Base-by-base conservation (phyloP, 257 asterid genomes). In the Ajuga chamaepitys region DNA sequence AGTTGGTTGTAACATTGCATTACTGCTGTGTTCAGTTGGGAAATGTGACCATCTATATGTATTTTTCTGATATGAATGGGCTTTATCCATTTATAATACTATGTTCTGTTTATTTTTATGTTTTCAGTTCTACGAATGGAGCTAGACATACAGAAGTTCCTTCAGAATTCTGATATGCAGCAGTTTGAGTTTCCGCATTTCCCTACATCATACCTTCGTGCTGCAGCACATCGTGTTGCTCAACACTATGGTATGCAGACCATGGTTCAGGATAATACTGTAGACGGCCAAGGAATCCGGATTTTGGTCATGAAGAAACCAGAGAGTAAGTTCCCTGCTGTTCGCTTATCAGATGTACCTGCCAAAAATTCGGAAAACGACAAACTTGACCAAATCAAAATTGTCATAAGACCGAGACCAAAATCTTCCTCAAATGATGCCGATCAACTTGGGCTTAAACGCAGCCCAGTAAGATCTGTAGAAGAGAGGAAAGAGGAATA, bases 401-500 rank as follows among this genome's bases (percentile, higher is more conserved):
- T 94, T 64, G 97, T 85, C 56, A 59, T 86, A 70, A 81, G 85
- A 70, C 83, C 94, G 12, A 87, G 96, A 72, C 93, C 85, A 62
- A 94, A 74, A 59, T 76, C 75, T 70, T 80, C 87, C 25, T 72
- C 78, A 21, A 71, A 70, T 61, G 87, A 70, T 4, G 22, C 66
- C 60, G 66, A 74, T 70, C 95, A 75, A 37, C 59, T 69, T 64
- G 95, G 93, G 64, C 76, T 59, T 28, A 86, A 80, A 70, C 88
- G 86, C 55, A 78, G 70, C 59, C 72, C 82, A 20, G 83, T 77
- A 25, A 90, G 97, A 83, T 80, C 96, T 12, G 88, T 94, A 71
- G 99, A 94, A 73, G 96, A 94, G 82, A 86, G 97, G 75, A 90
- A 83, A 78, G 99, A 90, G 78, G 99, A 94, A 75, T 94, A 94